Base-by-base conservation (phyloP, 1,284 basidiomycete species). In the Puccinia novopanici region DNA sequence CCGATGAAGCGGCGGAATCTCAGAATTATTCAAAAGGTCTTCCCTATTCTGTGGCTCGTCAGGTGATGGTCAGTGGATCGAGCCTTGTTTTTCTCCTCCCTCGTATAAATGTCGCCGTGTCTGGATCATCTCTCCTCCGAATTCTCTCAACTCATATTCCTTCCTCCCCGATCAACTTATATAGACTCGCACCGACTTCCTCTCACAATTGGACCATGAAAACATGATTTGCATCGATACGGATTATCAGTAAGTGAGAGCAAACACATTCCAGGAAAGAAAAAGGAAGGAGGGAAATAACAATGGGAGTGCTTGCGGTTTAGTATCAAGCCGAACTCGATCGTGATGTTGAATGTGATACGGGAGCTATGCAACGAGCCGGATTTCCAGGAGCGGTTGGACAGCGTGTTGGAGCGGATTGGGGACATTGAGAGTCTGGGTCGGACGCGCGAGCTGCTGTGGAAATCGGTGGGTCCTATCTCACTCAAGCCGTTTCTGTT, bases 191-290 rank as follows among this genome's bases (percentile, higher is more conserved):
- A 63, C 78, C 8, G 78, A 80, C 40, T 80, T 80, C 52, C 59
- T 80, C 19, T 70, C 68, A 50, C 70, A 80, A 34, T 74, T 80
- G 42, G 78, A 80, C 30, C 78, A 80, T 19, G 78, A 80, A 67
- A 80, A 80, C 22, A 74, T 80, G 27, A 80, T 80, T 27, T 40
- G 70, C 8, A 80, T 80, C 30, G 78, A 80, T 45, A 73, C 61
- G 54, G 78, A 80, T 52, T 80, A 80, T 55, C 70, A 63, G 78
- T 80, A 61, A 72, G 78, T 63, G 4, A 34, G 34, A 34, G 34
- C 34, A 1, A 34, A 34, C 34, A 34, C 2, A 34, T 34, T 34
- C 34, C 4, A 4, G n/a, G 4, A 15, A 19, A 42, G 22, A 34
- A 9, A 40, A 22, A 65, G 19, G 22, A 42, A 34, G 3, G 22